Evolutionary conservation across 2,329 filamentous ascomycete species (phyloP), one percentile per base, ranked within the genome.

Genomic region (Bipolaris victoriae): DNA sequence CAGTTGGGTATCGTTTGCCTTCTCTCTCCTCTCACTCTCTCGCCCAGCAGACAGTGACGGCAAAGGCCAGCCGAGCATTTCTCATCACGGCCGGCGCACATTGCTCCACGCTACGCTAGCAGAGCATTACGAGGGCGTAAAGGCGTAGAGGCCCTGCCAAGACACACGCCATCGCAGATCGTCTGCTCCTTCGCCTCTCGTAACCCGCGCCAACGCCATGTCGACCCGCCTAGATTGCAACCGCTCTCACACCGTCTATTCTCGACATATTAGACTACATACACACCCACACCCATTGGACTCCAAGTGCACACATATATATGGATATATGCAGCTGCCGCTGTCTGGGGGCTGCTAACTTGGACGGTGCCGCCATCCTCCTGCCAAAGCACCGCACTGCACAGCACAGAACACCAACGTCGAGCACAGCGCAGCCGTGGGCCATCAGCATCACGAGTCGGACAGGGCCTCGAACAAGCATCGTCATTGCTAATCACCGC

Each of bases 161-260:
- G 61, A 43, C 47, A 47, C 29, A 61, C 62, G 58, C 57, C 57
- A 59, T 53, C 44, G 55, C 53, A 43, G 49, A 64, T 62, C 57
- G 58, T 51, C 39, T 22, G 51, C 47, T 31, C 15, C 31, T 13
- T 35, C 16, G 31, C 44, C 44, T 16, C 44, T 29, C 44, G 13
- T 33, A 46, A 9, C 20, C 20, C 26, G 39, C 36, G n/a, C 31
- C 41, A 9, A 37, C 13, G 37, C 16, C 9, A 20, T 40, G n/a
- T 29, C 26, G 31, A 22, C 20, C 20, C 18, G 33, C 26, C 16
- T 18, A 47, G 24, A 48, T 35, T 47, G 33, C 33, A 22, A 24
- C 43, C 15, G 7, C 39, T 29, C 35, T 37, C 22, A 24, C 37
- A n/a, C 49, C 36, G 39, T 37, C 22, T 31, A 31, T 31, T 31